phyloP scores from a whole-genome alignment of 192 early-diverging fungal genomes.

The Gamsiella multidivaricata region DNA sequence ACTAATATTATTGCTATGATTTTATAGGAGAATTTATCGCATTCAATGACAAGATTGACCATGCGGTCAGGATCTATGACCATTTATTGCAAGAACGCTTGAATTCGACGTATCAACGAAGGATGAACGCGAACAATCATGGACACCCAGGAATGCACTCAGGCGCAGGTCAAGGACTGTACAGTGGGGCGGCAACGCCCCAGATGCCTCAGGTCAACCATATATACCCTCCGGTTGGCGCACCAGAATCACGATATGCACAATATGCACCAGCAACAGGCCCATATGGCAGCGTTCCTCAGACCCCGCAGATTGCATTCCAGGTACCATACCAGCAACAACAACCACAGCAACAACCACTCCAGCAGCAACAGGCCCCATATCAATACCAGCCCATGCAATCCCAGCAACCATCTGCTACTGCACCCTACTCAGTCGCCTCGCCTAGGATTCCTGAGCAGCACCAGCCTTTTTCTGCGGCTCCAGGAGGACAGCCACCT shows the following conservation, averaged over 20 bases:
- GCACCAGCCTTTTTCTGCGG: not conserved
- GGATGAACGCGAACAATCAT: constrained; percentile 37
- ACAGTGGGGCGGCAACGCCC: constrained; percentile 7
- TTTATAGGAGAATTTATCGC: constrained; percentile 43
- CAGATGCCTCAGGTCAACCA: constrained; percentile 34
- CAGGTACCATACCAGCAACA: constrained; percentile 34
- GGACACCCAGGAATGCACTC: constrained; percentile 14
- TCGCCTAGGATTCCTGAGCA: not conserved
- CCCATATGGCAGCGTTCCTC: constrained; percentile 5
- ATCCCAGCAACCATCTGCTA: not conserved
- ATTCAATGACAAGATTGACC: constrained; percentile 53
- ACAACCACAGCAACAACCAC: constrained; percentile 16
- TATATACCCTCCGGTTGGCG: constrained; percentile 32
- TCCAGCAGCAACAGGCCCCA: constrained; percentile 6
- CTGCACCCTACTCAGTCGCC: constrained; percentile 1
- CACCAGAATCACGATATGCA: constrained; percentile 28
- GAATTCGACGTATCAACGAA: constrained; percentile 37
- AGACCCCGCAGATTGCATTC: constrained; percentile 24
- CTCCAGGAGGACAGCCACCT: not conserved
- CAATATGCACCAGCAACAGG: constrained; percentile 36
- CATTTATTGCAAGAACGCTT: constrained; percentile 42
- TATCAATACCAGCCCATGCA: constrained; percentile 13
- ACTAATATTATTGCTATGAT: not conserved
- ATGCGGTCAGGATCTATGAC: constrained; percentile 49
- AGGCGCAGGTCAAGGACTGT: constrained; percentile 7